Base-by-base conservation (phyloP, 2,329 filamentous ascomycete species). In the Neofusicoccum parvum region DNA sequence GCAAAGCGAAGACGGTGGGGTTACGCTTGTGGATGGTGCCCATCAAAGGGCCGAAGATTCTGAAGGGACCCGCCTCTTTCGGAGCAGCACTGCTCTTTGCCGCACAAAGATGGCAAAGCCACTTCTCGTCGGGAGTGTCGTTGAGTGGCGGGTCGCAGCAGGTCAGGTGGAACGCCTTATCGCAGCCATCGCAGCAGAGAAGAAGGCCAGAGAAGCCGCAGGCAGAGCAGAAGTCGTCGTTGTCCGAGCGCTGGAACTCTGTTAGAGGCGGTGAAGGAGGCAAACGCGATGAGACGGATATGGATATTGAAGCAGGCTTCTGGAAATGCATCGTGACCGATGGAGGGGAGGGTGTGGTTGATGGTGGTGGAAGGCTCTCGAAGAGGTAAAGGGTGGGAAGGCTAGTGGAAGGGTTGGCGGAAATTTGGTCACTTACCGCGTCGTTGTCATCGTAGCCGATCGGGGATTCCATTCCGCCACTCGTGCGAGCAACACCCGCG, bases 171-270 rank as follows among this genome's bases (percentile, higher is more conserved):
- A 96, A 97, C 5, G 94, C 92, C 70, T 92, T 88, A 67, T 90
- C 87, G 80, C 95, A 99, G 68, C 91, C 92, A 80, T 98, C 95
- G 78, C 95, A 99, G 80, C 94, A 97, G 69, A 98, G 85, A 68
- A 99, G 86, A 71, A 92, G 88, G 65, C 94, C 94, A 70, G 88
- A 90, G 69, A 90, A 91, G 73, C 90, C 88, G 80, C 95, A 99
- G 51, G 92, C 88, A 68, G 90, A 90, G 81, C 94, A 99, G 74
- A 90, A 90, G 77, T 98, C 94, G 76, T 95, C 92, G 77, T 96
- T 96, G 68, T 97, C 76, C 48, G 75, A 75, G 50, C 72, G 77
- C 68, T 78, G 75, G 54, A 75, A 72, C 67, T 72, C 70, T 66
- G 75, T 83, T 73, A 83, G 79, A 69, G 75, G 72, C 27, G 64